Base-by-base conservation (phyloP, 768 basidiomycete genomes). In the Xanthoconium stramineum region DNA sequence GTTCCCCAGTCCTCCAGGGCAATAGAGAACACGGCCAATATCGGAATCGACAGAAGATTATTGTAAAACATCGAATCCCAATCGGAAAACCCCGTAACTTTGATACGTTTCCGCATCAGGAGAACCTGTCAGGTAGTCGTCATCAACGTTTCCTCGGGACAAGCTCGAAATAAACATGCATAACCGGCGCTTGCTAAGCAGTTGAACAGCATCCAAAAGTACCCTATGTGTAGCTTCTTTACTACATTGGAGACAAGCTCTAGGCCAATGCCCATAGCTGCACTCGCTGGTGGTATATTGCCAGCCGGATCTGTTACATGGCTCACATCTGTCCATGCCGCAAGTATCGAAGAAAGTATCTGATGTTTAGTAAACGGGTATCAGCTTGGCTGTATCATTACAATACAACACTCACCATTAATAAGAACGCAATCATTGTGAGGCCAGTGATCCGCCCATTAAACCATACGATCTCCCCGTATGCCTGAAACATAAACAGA, bases 51-150 rank as follows among this genome's bases (percentile, higher is more conserved):
- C 50, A 98, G 76, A 44, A 98, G 70, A 72, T 98, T 99, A 77
- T 96, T 97, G 78, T 98, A 98, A 76, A 93, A 96, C 94, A 98
- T 98, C 13, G 94, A 88, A 67, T 98, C 96, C 95, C 94, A 97
- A 66, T 99, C 96, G 47, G 94, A 86, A 76, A 98, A 98, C 19
- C 92, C 92, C 15, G 94, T 98, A 40, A 79, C 72, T 76, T 98
- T 98, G 78, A 99, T 98, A 54, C 88, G 83, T 71, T 96, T 98
- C 55, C 97, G 84, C 97, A 98, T 98, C 39, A 91, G 80, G 47
- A 99, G 80, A 38, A 97, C 93, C 94, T 96, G 63, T 47, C 36
- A 30, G 17, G 29, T 36, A 29, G 12, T 29, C 17, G n/a, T 45
- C 49, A 47, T 53, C 17, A 57, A 50, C 28, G 39, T 42, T 33